Conservation (phyloP, 2,329 filamentous ascomycete genomes). For the Pyrenophora seminiperda region DNA sequence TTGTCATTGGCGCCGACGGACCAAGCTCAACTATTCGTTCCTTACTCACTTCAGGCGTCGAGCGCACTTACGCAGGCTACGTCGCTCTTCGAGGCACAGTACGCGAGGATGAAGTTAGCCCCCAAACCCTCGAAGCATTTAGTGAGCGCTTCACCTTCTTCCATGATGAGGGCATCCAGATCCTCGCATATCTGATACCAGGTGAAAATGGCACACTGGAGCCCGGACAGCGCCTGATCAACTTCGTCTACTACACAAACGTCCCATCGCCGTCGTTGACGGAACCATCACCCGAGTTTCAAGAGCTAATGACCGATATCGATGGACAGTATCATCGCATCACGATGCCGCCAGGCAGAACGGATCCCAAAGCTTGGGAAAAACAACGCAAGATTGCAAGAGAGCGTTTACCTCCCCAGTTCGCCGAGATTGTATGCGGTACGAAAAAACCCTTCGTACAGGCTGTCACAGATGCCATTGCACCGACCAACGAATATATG, state of each 20-base stretch:
- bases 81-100: constrained; percentile 42
- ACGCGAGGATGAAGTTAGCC: constrained; percentile 29
- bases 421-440: constrained; percentile 50
- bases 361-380: constrained; percentile 48
- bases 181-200: constrained; percentile 54
- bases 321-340: constrained; percentile 49
- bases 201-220: constrained; percentile 49
- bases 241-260: constrained; percentile 57
- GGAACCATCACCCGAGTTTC: constrained; percentile 48
- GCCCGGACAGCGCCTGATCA: constrained; percentile 51
- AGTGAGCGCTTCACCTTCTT: constrained; percentile 51
- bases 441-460: constrained; percentile 54
- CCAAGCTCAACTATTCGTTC: constrained; percentile 39
- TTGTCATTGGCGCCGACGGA: constrained; percentile 40
- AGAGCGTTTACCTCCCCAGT: constrained; percentile 47
- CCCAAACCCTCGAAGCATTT: constrained; percentile 35
- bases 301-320: constrained; percentile 53
- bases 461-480: constrained; percentile 52
- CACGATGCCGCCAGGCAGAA: constrained; percentile 52
- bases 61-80: constrained; percentile 41
- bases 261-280: constrained; percentile 32
- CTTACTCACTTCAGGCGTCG: constrained; percentile 24
- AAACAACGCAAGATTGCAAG: constrained; percentile 42
- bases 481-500: constrained; percentile 46
- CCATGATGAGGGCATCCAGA: constrained; percentile 45